Evolutionary conservation across 1,284 basidiomycete species (phyloP).

Genomic region (Microbotryum scabiosae): DNA sequence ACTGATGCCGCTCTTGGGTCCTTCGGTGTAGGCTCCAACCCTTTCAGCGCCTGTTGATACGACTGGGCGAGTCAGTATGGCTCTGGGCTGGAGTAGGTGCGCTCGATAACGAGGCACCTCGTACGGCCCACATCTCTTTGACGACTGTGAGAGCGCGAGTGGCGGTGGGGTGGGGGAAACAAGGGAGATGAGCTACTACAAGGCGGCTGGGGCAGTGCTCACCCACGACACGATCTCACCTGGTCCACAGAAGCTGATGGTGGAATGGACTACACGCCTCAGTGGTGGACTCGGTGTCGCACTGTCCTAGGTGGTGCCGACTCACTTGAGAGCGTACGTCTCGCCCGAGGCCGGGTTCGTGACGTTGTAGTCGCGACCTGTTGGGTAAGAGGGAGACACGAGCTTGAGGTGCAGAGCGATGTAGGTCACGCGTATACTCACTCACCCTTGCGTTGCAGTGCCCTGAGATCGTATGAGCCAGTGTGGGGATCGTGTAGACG

Average conservation of each 20-base stretch:
- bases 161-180: constrained; percentile 6
- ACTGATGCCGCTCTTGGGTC: constrained; percentile 57
- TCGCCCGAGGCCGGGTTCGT: not conserved
- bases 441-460: not conserved
- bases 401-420: not conserved
- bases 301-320: constrained; percentile 2
- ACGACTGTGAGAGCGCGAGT: constrained; percentile 46
- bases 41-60: constrained; percentile 45
- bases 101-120: not conserved
- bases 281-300: constrained; percentile 8
- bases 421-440: too few species aligned
- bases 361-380: constrained; percentile 2
- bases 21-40: constrained; percentile 56
- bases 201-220: too few species aligned
- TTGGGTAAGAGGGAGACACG: too few species aligned
- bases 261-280: constrained; percentile 11
- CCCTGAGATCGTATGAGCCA: not conserved
- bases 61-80: constrained; percentile 40
- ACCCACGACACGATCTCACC: not conserved
- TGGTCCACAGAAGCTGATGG: constrained; percentile 19
- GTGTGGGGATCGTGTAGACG: too few species aligned
- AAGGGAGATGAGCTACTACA: not conserved
- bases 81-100: not conserved
- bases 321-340: constrained; percentile 1
- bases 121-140: constrained; percentile 49